Evolutionary conservation across 331 rosid genomes (phyloP).

Genomic region (Quercus lobata): DNA sequence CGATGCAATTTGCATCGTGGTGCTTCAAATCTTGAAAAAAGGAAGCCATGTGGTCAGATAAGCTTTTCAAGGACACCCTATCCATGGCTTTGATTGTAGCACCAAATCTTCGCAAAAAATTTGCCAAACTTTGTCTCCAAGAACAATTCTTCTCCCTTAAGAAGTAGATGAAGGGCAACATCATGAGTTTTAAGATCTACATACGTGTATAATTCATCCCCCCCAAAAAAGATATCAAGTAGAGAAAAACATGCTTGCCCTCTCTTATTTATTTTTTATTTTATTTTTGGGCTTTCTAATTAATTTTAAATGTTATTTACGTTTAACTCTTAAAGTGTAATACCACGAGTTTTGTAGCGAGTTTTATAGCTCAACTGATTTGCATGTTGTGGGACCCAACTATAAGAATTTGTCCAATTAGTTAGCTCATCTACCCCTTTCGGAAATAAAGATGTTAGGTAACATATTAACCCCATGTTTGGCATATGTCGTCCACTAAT

Average conservation of each 20-base stretch:
- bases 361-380: no score
- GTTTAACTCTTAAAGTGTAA: background rate
- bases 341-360: no score
- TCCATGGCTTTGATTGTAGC: slow-evolving; percentile 2
- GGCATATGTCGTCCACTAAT: background rate
- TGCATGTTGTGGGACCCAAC: background rate
- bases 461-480: background rate
- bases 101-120: background rate
- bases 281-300: background rate
- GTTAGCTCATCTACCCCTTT: background rate
- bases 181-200: no score
- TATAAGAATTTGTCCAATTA: background rate
- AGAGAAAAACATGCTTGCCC: background rate
- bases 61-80: background rate
- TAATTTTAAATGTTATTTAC: background rate
- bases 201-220: no score
- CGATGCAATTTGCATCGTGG: background rate
- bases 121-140: background rate
- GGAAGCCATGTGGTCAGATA: background rate
- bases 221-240: background rate
- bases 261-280: background rate
- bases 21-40: background rate
- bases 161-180: no score
- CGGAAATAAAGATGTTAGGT: background rate
- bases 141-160: no score